Percentiles rank a stretch among this genome's conserved stretches.
Evolutionary conservation across 2,329 filamentous ascomycete species (phyloP).

Genomic region (Talaromyces piceae): DNA sequence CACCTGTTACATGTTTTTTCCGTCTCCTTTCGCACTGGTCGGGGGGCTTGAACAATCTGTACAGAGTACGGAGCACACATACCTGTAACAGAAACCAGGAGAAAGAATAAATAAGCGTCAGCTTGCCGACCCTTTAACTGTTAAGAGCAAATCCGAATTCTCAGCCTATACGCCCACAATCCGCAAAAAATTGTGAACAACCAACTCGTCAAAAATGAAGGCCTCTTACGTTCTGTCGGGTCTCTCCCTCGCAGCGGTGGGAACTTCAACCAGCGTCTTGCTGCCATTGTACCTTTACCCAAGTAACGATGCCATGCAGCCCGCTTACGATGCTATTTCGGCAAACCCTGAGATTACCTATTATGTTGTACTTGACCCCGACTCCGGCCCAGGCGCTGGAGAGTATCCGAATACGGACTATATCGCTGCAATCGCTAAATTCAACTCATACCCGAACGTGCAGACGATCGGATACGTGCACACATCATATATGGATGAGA

Average conservation of each 20-base stretch:
- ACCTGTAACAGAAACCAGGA: background rate
- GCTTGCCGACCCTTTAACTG: background rate
- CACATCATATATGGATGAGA: background rate
- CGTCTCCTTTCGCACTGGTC: background rate
- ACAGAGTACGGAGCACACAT: background rate
- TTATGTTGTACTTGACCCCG: conserved; percentile 17
- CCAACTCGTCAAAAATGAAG: conserved; percentile 9
- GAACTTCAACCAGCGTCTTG: conserved; percentile 5
- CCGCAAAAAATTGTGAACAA: background rate
- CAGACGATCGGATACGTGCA: conserved; percentile 8
- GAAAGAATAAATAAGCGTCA: background rate
- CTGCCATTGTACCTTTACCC: conserved; percentile 18
- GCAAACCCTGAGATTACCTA: conserved; percentile 15
- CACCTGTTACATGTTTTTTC: background rate
- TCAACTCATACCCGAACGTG: conserved; percentile 10
- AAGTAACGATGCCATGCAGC: conserved; percentile 11
- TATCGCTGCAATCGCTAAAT: background rate
- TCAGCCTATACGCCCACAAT: background rate
- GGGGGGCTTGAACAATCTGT: no score
- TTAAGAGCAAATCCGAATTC: no score
- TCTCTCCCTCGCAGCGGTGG: background rate
- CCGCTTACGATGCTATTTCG: conserved; percentile 12
- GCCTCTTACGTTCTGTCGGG: background rate
- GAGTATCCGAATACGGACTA: conserved; percentile 4
- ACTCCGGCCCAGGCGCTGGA: conserved; percentile 13